Evolutionary conservation across 1,139 yeast genomes (phyloP), one percentile per base, ranked within the genome.

Genomic region (Sugiyamaella sp.): DNA sequence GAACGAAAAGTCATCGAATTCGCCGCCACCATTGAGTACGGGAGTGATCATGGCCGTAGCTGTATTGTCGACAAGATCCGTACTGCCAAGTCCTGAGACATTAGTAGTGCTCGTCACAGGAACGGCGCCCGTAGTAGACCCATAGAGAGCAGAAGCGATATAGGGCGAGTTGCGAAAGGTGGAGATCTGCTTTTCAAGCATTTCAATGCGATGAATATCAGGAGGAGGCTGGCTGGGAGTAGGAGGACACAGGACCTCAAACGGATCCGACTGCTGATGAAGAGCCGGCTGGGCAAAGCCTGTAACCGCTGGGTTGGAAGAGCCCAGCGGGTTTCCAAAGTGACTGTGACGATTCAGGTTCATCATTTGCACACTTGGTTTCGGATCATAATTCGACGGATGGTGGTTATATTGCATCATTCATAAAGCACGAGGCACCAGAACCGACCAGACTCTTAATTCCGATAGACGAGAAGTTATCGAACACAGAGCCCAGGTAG

Each of bases 71-170:
- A 12, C 20, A 10, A 17, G 5, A 37, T 19, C 22, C 21, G 43
- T n/a, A 5, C 24, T 16, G n/a, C 22, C 20, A 37, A 14, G 6
- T 14, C 9, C 16, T 9, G 22, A 17, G n/a, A n/a, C n/a, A n/a
- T n/a, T n/a, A n/a, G n/a, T n/a, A n/a, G n/a, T n/a, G n/a, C n/a
- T n/a, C n/a, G n/a, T n/a, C n/a, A n/a, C n/a, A n/a, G n/a, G n/a
- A n/a, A n/a, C n/a, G n/a, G n/a, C n/a, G n/a, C n/a, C n/a, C n/a
- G n/a, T n/a, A n/a, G n/a, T n/a, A 24, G 29, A 10, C 10, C 58
- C 54, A 33, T 55, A 55, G 2, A 52, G 27, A 21, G 58, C 52
- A 16, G 58, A 55, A 5, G 56, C 56, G 21, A 55, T 55, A 35
- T 35, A 55, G 9, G 58, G 58, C 3, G 52, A 32, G 9, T 40